Evolutionary conservation across 2,329 filamentous ascomycete genomes (phyloP), one percentile per base, ranked within the genome.

Genomic region (Pyrenophora graminea): DNA sequence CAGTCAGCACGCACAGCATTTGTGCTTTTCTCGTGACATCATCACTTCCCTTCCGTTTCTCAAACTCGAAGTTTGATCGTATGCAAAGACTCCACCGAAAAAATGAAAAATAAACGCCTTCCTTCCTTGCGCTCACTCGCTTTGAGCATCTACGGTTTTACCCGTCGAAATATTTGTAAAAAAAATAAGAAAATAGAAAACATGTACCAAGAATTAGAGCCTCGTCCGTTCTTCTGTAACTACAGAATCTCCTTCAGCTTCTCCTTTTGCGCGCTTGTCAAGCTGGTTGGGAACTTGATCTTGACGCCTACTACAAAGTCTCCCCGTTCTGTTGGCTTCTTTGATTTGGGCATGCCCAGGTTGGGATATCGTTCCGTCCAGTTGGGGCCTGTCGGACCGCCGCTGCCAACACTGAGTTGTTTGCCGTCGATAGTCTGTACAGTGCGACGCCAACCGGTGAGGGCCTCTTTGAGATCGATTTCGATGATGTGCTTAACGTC

Each of bases 401-500:
- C 77, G 73, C 91, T 92, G 38, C 90, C 85, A 33, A 97, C 83
- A 44, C 80, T 85, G 62, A 99, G 79, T 66, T 92, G 88, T 70
- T 90, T 92, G 63, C 90, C 90, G 67, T 99, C 94, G 63, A 99
- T 97, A 8, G 93, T 99, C 27, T 86, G 85, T 18, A 99, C 85
- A n/a, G 90, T 95, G 46, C 89, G 85, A 64, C 85, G 88, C 94
- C 94, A 99, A 51, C 94, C 94, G 0, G 92, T 96, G 38, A 99
- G 77, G 1, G 94, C 91, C 76, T 99, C 94, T 74, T 97, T 97
- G 39, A 99, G 85, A 23, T 88, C 85, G 45, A 99, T 81, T 6
- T 92, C 88, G 61, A 97, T 80, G 1, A 81, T 88, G 67, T 89
- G 85, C 52, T 89, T 79, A 39, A 99, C 79, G 66, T 97, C 89